phyloP scores from a whole-genome alignment of 805 yeast species.

The Kodamaea neixiangensis region DNA sequence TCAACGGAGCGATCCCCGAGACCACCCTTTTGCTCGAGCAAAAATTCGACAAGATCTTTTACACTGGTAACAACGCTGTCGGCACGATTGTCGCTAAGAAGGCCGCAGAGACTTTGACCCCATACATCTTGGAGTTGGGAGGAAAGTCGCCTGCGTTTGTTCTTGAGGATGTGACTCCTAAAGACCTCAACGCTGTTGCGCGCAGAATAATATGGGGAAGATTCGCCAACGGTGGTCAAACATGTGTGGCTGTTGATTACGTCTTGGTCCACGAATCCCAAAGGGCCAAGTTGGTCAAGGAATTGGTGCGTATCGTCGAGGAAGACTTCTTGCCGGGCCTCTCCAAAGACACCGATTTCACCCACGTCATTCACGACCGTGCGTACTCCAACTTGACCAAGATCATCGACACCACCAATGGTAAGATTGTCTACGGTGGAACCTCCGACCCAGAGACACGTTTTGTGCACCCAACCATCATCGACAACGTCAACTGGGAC shows the following conservation, averaged over 20 bases:
- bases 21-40: constrained; percentile 59
- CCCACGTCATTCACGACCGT: constrained; percentile 61
- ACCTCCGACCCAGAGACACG: constrained; percentile 39
- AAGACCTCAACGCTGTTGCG: constrained; percentile 47
- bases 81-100: constrained; percentile 76
- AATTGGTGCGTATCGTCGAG: constrained; percentile 40
- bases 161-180: constrained; percentile 48
- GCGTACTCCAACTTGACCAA: constrained; percentile 50
- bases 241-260: constrained; percentile 90
- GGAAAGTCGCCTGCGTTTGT: constrained; percentile 89
- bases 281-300: constrained; percentile 51
- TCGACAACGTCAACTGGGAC: constrained; percentile 60
- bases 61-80: constrained; percentile 78
- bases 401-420: constrained; percentile 52
- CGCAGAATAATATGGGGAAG: constrained; percentile 77
- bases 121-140: constrained; percentile 80
- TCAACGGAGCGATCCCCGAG: constrained; percentile 73
- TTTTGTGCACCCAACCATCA: constrained; percentile 72
- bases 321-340: constrained; percentile 49
- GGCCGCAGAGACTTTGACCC: constrained; percentile 86
- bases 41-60: constrained; percentile 78
- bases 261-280: constrained; percentile 62
- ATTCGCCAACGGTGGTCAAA: constrained; percentile 82
- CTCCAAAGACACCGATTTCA: constrained; percentile 30
- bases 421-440: constrained; percentile 53